Evolutionary conservation across 1,284 basidiomycete species (phyloP), one percentile per base, ranked within the genome.

Genomic region (Cystobasidium sp.): DNA sequence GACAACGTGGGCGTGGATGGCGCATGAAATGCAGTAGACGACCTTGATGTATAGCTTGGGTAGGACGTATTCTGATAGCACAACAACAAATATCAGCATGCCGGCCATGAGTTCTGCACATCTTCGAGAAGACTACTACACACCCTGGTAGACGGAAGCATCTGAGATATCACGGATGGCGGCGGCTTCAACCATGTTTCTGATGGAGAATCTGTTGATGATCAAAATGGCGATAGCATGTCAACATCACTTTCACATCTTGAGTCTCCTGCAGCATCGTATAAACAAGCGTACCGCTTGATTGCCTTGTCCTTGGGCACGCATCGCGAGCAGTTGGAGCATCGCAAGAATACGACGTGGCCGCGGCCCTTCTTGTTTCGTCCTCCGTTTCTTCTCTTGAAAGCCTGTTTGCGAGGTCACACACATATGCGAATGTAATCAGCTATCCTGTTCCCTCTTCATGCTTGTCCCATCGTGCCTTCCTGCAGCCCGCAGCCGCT

Each of bases 41-140:
- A 99, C 92, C 90, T 98, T 97, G 88, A 97, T 92, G 89, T 99
- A 99, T 79, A 99, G 86, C 86, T 99, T 99, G 77, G 96, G 96
- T 81, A 99, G 90, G 75, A 89, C 89, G 86, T 99, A 99, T 86
- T 99, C 97, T 93, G 84, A 6, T 37, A 10, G 59, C 24, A 39
- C 22, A 44, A 22, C 47, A 68, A 24, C 53, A 61, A 53, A 9
- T 43, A 9, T 41, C 12, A 53, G 24, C 16, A 65, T 18, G n/a
- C n/a, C n/a, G n/a, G n/a, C n/a, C n/a, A n/a, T n/a, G n/a, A n/a
- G n/a, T n/a, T n/a, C n/a, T n/a, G n/a, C n/a, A n/a, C n/a, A n/a
- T n/a, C n/a, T n/a, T n/a, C n/a, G n/a, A n/a, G n/a, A n/a, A n/a
- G n/a, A n/a, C n/a, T n/a, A n/a, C n/a, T 46, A 87, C 91, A 79